Evolutionary conservation across 1,284 basidiomycete genomes (phyloP), one percentile per base, ranked within the genome.

Genomic region (Tetrapyrgos nigripes): DNA sequence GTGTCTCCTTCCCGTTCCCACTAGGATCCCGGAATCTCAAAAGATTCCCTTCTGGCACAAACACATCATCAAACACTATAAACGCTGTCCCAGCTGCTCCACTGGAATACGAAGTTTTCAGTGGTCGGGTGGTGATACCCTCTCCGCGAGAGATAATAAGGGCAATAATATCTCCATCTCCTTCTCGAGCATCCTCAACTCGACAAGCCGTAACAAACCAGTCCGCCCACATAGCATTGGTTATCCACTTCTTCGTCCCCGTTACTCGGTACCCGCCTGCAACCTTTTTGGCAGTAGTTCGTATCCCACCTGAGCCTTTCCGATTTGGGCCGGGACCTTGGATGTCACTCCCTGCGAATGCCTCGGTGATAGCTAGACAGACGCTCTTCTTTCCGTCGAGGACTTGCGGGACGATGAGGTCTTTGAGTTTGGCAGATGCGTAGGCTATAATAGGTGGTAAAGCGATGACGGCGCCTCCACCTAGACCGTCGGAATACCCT

Each of bases 21-120:
- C 37, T n/a, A n/a, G n/a, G n/a, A 50, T 91, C 87, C 66, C 92
- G 91, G 58, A 87, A 79, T n/a, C 93, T 93, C 33, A 96, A 81
- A 21, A 92, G 88, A 75, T 95, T 88, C 66, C 86, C 86, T 14
- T 87, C 83, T 2, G 92, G 92, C 3, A 94, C 91, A 65, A 83
- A 85, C 63, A 93, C 91, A 60, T 94, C 86, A 73, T 94, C 91
- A 66, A 93, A 94, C 0, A 91, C 92, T 64, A 94, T 80, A 69
- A 87, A 94, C 6, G 84, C 90, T 0, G 92, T 94, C 11, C 91
- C 91, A 6, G 91, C 87, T 3, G 87, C 70, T n/a, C 37, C 37
- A 3, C 82, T 58, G 1, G 87, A 89, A 72, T 93, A 91, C 14
- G 83, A 83, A 0, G 91, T 93, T 75, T 92, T 93, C 78, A 95